Evolutionary conservation across 2,329 filamentous ascomycete species (phyloP), one percentile per base, ranked within the genome.

Genomic region (Penicillium freii): DNA sequence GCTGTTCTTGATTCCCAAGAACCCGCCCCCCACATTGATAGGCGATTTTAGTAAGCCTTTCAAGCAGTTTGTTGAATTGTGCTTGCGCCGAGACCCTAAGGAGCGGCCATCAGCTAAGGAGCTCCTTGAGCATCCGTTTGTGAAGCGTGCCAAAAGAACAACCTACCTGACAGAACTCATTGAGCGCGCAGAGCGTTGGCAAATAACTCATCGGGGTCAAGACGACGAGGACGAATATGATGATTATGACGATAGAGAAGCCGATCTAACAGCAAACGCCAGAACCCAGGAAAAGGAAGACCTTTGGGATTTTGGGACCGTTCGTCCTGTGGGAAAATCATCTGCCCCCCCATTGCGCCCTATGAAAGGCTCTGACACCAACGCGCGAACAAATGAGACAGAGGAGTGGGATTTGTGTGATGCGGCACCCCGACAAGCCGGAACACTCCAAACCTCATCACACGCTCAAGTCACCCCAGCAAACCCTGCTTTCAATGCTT

Each of bases 231-330:
- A 87, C 38, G 84, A 64, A 45, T 57, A 86, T 15, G 85, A 86
- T 13, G 85, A 89, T 1, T 82, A 84, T 27, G 79, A 82, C 29
- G 86, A 90, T 23, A 81, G 80, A 9, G 80, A 84, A 38, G 62
- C 62, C 31, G 65, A 69, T 19, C 67, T 64, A 56, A 69, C 75
- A 45, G 67, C 72, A 51, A 65, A 74, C 51, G 67, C 73, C 62
- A 73, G 77, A n/a, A 75, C 79, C 1, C 82, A 87, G 56, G 83
- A 89, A 15, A 67, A 72, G 11, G 70, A 97, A 72, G 94, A 97
- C 73, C 85, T 97, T 71, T 99, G 94, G 94, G 94, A 99, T 74
- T 99, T 99, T 78, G 94, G 94, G 43, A 99, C 94, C 0, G 91
- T 99, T 51, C 84, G 92, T 56, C 87, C 95, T 6, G 87, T 88